phyloP scores from a whole-genome alignment of 179 eudicot genomes.

The Spinacia oleracea region DNA sequence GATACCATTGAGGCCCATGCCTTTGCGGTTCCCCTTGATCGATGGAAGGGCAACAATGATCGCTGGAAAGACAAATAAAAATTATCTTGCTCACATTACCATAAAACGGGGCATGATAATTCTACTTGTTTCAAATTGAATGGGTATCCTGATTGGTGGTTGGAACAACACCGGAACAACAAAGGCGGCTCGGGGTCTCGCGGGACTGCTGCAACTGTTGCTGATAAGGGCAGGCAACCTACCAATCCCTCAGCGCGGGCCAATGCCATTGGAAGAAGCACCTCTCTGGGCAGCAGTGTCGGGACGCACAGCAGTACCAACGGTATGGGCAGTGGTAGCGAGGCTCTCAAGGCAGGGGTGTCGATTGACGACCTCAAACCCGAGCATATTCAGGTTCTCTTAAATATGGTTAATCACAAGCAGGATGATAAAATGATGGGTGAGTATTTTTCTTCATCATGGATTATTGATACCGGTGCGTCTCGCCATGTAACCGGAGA shows the following conservation, averaged over 20 bases:
- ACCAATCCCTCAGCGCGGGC: no score
- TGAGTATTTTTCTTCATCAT: background rate
- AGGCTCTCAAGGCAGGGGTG: no score
- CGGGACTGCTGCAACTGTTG: background rate
- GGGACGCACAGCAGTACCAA: no score
- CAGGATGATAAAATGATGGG: background rate
- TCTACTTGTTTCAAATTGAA: background rate
- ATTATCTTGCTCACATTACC: background rate
- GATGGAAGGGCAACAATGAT: no score
- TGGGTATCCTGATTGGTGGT: background rate
- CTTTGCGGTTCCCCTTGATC: no score
- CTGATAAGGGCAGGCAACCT: no score
- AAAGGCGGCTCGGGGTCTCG: no score
- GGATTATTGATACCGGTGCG: background rate
- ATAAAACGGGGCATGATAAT: background rate
- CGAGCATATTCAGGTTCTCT: background rate
- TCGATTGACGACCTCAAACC: background rate
- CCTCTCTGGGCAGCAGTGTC: no score
- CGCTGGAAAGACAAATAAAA: rapidly evolving
- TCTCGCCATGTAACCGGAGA: background rate
- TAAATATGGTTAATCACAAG: no score
- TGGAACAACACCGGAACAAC: background rate
- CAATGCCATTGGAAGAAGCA: background rate
- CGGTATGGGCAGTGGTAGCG: no score
- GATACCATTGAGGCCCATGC: background rate